Evolutionary conservation across 495 filamentous ascomycete genomes (phyloP).

Genomic region (Pyrenula aspistea): DNA sequence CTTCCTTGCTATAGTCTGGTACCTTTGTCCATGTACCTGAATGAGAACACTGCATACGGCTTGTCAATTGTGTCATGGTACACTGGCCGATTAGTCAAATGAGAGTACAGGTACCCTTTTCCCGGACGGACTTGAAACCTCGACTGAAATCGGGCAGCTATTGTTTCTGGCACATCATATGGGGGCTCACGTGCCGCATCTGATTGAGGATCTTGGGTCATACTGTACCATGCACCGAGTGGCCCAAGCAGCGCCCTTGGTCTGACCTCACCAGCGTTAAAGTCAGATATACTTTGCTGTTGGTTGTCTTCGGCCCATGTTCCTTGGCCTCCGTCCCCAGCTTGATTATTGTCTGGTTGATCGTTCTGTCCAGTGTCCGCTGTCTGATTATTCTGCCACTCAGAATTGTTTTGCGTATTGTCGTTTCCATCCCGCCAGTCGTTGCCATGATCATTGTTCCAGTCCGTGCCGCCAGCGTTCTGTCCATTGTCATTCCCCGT

Average conservation of each 20-base stretch:
- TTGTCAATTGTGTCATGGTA: conserved; percentile 27
- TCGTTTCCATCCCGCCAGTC: not conserved
- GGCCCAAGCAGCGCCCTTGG: not conserved
- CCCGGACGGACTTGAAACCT: conserved; percentile 19
- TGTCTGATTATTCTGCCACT: not conserved
- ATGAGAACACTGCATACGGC: conserved; percentile 35
- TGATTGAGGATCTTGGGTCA: not conserved
- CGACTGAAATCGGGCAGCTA: conserved; percentile 2
- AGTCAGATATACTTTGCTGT: not conserved
- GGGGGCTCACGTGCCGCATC: not conserved
- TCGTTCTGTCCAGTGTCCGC: not conserved
- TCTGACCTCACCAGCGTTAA: not conserved
- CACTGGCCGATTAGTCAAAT: conserved; percentile 17
- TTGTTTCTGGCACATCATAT: not conserved
- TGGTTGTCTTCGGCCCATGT: not conserved
- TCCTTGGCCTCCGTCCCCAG: not conserved
- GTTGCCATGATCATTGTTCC: not conserved
- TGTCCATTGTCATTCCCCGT: not conserved
- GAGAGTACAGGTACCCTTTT: conserved; percentile 20
- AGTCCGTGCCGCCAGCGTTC: not conserved
- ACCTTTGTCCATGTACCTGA: conserved; percentile 28
- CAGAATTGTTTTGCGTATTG: not conserved
- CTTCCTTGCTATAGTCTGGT: not conserved
- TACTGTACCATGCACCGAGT: not conserved
- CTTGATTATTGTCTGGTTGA: not conserved